These are phyloP conservation scores for Carex pumila DNA, from an alignment of 176 grass and related monocot genomes.

Conservation along the genomic window DNA sequence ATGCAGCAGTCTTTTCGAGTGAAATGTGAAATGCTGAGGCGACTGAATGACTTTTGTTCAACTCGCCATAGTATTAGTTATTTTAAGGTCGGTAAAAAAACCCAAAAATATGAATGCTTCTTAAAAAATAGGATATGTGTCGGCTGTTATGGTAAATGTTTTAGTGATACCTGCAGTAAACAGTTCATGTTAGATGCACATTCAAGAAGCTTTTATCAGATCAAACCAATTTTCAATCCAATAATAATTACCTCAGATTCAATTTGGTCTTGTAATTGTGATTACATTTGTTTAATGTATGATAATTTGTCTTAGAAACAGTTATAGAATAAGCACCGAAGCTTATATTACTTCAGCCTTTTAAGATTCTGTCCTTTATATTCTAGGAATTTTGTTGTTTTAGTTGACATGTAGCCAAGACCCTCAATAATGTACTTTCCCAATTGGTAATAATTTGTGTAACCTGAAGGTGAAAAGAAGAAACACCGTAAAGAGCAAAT, in stretches of 20 bases:
- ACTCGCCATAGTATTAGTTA: background rate
- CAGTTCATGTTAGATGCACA: background rate
- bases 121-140: background rate
- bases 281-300: background rate
- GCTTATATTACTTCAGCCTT: background rate
- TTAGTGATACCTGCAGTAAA: background rate
- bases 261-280: background rate
- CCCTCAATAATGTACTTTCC: background rate
- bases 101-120: background rate
- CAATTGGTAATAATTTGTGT: constrained; percentile 1
- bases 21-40: background rate
- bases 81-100: background rate
- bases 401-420: background rate
- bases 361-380: background rate
- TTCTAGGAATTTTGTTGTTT: background rate
- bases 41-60: background rate
- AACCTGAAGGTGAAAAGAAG: constrained; percentile 74
- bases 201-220: background rate
- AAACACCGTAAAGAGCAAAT: constrained; percentile 74
- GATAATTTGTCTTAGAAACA: background rate
- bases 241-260: background rate
- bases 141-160: background rate
- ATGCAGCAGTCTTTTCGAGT: background rate
- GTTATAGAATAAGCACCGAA: background rate
- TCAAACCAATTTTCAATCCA: background rate